These are phyloP conservation scores for Cystobasidiaceae sp. DNA, from an alignment of 1,284 basidiomycete species.

Conservation along the genomic window DNA sequence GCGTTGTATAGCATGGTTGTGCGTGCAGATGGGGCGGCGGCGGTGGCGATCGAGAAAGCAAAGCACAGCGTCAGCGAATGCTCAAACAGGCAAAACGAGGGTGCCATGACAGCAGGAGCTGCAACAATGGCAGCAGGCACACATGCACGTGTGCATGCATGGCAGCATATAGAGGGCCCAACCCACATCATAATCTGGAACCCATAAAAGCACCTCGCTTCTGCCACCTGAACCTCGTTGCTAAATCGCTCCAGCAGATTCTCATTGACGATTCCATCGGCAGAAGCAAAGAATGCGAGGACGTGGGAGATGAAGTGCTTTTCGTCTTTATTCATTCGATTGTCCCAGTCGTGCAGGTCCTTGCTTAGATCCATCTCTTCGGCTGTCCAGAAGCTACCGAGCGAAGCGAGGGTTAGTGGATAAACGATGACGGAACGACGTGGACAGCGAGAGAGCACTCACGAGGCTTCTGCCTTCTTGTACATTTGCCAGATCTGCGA, in stretches of 20 bases:
- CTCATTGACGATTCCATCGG: slow-evolving; percentile 52
- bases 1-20: neutral
- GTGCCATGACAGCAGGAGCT: neutral
- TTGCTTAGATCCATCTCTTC: slow-evolving; percentile 52
- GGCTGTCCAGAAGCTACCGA: slow-evolving; percentile 50
- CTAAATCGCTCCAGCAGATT: slow-evolving; percentile 52
- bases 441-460: neutral
- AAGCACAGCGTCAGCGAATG: neutral
- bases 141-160: no score
- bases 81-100: neutral
- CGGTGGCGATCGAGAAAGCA: slow-evolving; percentile 11
- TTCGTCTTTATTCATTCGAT: slow-evolving; percentile 50
- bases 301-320: slow-evolving; percentile 51
- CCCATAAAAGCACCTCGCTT: slow-evolving; percentile 52
- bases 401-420: neutral
- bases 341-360: slow-evolving; percentile 51
- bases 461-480: slow-evolving; percentile 40
- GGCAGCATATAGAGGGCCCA: neutral
- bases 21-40: no score
- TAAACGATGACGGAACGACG: slow-evolving; percentile 33
- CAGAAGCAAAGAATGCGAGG: slow-evolving; percentile 51
- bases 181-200: slow-evolving; percentile 52
- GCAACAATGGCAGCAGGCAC: neutral
- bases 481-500: slow-evolving; percentile 44
- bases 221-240: slow-evolving; percentile 50